Evolutionary conservation across 2,329 filamentous ascomycete species (phyloP).

Genomic region (Pseudocercospora fijiensis): DNA sequence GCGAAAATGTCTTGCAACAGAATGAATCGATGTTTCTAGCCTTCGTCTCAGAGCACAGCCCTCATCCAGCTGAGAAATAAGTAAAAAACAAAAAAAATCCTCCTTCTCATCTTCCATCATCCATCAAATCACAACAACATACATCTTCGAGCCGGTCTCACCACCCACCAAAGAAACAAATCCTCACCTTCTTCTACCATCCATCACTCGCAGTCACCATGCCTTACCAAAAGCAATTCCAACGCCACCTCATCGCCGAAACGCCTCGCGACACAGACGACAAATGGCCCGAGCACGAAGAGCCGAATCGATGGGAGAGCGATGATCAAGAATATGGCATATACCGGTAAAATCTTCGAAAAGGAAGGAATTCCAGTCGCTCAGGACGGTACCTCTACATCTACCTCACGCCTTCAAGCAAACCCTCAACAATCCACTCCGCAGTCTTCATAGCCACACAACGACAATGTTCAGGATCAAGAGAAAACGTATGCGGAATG

Average conservation of each 20-base stretch:
- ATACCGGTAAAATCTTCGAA: background rate
- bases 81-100: too few relatives aligned
- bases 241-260: background rate
- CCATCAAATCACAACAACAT: background rate
- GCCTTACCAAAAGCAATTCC: background rate
- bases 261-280: background rate
- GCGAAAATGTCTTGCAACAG: background rate
- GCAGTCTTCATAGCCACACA: conserved; percentile 15
- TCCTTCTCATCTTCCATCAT: background rate
- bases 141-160: background rate
- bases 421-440: conserved; percentile 10
- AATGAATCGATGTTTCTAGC: background rate
- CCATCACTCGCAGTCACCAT: background rate
- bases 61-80: too few relatives aligned
- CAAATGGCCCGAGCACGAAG: background rate
- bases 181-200: too few relatives aligned
- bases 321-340: background rate
- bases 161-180: too few relatives aligned
- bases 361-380: too few relatives aligned
- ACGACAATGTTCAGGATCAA: conserved; percentile 44
- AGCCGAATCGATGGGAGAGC: background rate
- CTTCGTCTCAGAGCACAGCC: too few relatives aligned
- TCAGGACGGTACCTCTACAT: background rate
- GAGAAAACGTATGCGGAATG: conserved; percentile 60
- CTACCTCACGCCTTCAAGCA: background rate